Conservation (phyloP, 2,329 filamentous ascomycete genomes). For the Stromatinia cepivora region DNA sequence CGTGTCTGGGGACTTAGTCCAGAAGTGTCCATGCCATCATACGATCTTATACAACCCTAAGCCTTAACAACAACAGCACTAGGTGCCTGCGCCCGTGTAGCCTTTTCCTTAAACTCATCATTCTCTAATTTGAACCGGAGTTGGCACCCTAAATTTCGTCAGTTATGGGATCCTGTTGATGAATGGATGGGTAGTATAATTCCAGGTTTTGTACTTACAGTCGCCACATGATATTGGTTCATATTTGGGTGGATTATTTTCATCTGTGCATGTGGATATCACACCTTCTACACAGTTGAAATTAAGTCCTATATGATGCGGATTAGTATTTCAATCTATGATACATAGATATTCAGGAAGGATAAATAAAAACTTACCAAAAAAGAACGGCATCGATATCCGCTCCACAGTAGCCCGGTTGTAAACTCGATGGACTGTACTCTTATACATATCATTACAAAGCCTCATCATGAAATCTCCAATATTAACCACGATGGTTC, state of each 20-base stretch:
- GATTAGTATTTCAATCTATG: constrained; percentile 17
- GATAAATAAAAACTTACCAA: constrained; percentile 42
- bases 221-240: constrained; percentile 54
- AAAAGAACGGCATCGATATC: constrained; percentile 59
- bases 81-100: constrained; percentile 30
- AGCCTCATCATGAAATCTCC: constrained; percentile 54
- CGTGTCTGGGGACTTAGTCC: no score
- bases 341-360: background rate
- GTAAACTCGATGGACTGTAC: constrained; percentile 53
- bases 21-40: no score
- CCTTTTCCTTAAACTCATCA: constrained; percentile 35
- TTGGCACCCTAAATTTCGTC: constrained; percentile 35
- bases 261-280: constrained; percentile 49
- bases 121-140: constrained; percentile 38
- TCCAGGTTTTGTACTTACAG: constrained; percentile 36
- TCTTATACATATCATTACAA: constrained; percentile 52
- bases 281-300: constrained; percentile 53
- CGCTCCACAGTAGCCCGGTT: constrained; percentile 46
- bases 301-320: constrained; percentile 45
- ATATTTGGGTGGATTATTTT: constrained; percentile 50
- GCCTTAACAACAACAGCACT: constrained; percentile 35
- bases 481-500: constrained; percentile 54
- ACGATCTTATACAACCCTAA: constrained; percentile 10
- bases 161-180: no score
- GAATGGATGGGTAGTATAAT: background rate